Conservation (phyloP, 257 asterid species). For the Orobanche coerulescens region DNA sequence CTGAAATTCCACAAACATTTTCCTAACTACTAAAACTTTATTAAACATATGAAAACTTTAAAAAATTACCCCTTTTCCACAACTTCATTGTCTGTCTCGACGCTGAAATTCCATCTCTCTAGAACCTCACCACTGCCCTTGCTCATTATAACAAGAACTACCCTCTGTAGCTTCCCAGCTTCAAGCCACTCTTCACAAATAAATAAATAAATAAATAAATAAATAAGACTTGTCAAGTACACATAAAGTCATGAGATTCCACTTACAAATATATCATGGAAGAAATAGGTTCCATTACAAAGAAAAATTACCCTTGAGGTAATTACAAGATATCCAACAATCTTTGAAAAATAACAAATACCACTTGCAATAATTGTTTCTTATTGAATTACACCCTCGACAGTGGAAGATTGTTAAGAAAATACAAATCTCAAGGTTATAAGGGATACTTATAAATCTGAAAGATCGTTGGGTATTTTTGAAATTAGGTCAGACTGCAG, state of each 20-base stretch:
- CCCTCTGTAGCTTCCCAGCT: constrained; percentile 83
- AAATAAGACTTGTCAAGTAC: no score
- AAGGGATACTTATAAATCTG: no score
- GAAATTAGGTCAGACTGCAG: neutral
- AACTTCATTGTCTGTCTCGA: constrained; percentile 75
- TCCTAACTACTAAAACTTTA: no score
- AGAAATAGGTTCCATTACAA: neutral
- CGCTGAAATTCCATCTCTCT: constrained; percentile 96
- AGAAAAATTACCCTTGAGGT: neutral
- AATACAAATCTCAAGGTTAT: no score
- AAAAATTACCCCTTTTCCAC: constrained; percentile 73
- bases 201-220: neutral
- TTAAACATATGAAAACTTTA: neutral
- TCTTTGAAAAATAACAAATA: neutral
- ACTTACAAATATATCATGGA: no score
- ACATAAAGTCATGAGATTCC: no score
- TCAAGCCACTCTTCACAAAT: constrained; percentile 71
- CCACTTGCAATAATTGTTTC: no score
- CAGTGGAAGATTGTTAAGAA: no score
- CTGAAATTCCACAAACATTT: constrained; percentile 99
- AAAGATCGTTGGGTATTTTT: no score
- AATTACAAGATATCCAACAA: neutral
- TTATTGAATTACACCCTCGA: no score
- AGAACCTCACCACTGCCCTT: constrained; percentile 75
- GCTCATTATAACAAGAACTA: constrained; percentile 91